Evolutionary conservation across 495 filamentous ascomycete species (phyloP).

Genomic region (Xylaria grammica): DNA sequence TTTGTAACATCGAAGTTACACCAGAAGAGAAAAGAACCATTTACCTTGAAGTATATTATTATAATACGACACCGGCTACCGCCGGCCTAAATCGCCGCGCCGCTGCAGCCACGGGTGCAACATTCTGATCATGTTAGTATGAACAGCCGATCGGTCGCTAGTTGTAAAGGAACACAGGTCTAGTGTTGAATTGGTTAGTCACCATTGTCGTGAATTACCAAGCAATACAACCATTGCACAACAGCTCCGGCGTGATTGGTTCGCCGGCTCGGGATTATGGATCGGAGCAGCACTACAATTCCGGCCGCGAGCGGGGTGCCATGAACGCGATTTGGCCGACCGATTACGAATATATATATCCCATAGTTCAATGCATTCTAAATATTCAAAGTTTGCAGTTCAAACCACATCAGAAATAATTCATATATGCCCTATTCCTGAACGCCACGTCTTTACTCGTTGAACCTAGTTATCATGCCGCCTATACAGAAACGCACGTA

Average conservation of each 20-base stretch:
- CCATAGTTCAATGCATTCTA: no score
- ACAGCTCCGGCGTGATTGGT: no score
- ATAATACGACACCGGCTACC: no score
- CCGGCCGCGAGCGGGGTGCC: background rate
- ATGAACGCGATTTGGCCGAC: background rate
- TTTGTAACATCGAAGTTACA: no score
- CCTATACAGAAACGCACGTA: conserved; percentile 49
- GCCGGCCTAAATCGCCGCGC: no score
- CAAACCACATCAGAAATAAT: background rate
- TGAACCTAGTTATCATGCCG: conserved; percentile 1
- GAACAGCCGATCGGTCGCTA: no score
- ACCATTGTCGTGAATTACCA: conserved; percentile 5
- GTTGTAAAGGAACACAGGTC: no score
- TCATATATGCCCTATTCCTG: background rate
- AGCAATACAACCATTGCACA: background rate
- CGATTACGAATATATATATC: no score
- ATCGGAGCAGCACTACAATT: background rate
- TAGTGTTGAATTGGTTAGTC: background rate
- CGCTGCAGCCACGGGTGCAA: no score
- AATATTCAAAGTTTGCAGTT: background rate
- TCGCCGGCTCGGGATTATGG: background rate
- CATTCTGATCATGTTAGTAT: no score
- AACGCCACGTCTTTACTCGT: background rate
- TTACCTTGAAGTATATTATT: no score
- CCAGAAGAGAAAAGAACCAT: no score